Base-by-base conservation (phyloP, 139 green algal species). In the Chlamydomonas eustigma region DNA sequence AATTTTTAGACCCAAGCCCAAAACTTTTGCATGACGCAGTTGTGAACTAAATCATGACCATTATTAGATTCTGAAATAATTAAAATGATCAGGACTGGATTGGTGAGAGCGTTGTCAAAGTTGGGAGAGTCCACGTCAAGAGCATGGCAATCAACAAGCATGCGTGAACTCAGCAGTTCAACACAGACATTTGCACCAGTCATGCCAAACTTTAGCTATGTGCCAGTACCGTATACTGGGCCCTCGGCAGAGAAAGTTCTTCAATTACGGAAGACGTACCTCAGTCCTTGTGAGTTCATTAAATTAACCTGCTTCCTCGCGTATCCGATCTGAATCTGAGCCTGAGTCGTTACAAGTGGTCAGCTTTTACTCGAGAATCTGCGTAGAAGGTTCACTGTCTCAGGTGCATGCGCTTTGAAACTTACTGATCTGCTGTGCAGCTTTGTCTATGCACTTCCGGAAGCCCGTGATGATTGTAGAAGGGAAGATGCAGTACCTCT, bases 401-500 rank as follows among this genome's bases (percentile, higher is more conserved):
- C n/a, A 39, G 6, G 32, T 1, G 3, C 25, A 18, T 36, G 6
- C 24, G 2, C 2, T 37, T 6, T 37, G 4, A 0, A 58, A 8
- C 3, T 32, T 24, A 1, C 24, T 31, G 4, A 64, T 58, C 44
- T 58, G 44, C 18, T 34, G 37, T 33, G 44, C 88, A 90, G 90
- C 88, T 0, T 80, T 97, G 0, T 93, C 92, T 69, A 80, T 84
- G 28, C 92, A 93, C 76, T 97, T 95, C 88, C 91, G 92, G 78
- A 86, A 92, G 71, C 91, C 94, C 1, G 86, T 98, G 0, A 97
- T 98, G 90, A 96, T 98, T 2, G 87, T 92, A 36, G 93, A 98
- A 66, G 95, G 95, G 68, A 92, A 93, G 69, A 97, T 97, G 95
- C 95, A 98, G 84, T 98, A 98, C 81, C 79, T 98, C 36, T 98